phyloP scores from a whole-genome alignment of 1,139 yeast species.

The Protomyces pachydermus region DNA sequence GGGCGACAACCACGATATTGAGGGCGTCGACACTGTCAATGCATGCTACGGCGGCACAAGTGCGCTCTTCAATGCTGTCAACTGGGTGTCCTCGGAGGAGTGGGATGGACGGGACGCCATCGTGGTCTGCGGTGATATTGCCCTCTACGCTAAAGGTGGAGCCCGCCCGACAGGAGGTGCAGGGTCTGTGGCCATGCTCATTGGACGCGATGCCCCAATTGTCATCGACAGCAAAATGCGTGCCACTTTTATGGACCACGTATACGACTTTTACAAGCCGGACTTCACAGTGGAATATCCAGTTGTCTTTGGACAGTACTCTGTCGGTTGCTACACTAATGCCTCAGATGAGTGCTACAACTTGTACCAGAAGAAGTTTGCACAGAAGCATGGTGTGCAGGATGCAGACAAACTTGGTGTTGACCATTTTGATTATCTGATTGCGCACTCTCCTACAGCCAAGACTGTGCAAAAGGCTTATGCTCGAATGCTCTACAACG shows the following conservation, averaged over 20 bases:
- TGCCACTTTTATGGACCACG: conserved; percentile 47
- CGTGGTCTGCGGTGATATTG: conserved; percentile 96
- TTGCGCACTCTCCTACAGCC: conserved; percentile 98
- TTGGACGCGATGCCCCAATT: conserved; percentile 97
- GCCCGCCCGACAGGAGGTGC: conserved; percentile 99
- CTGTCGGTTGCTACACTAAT: conserved; percentile 86
- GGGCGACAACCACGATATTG: conserved; percentile 82
- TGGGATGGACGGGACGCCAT: conserved; percentile 99
- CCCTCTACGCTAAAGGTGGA: conserved; percentile 92
- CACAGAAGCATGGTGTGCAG: conserved; percentile 40
- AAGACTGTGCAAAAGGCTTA: conserved; percentile 89
- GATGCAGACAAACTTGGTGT: conserved; percentile 41
- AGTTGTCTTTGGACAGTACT: conserved; percentile 94
- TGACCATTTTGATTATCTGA: conserved; percentile 82
- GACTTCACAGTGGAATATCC: conserved; percentile 96
- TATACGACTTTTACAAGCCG: conserved; percentile 50
- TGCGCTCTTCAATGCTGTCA: conserved; percentile 86
- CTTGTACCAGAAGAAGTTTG: conserved; percentile 73
- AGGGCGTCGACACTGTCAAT: conserved; percentile 92
- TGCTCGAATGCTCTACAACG: conserved; percentile 88
- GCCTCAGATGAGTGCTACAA: conserved; percentile 86
- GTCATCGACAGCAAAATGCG: conserved; percentile 71
- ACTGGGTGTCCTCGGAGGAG: conserved; percentile 92
- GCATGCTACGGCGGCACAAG: conserved; percentile 99
- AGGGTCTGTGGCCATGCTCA: conserved; percentile 89